These are phyloP conservation scores for Tetratostichococcus sp. DNA, from an alignment of 139 green algal genomes.

Conservation along the genomic window DNA sequence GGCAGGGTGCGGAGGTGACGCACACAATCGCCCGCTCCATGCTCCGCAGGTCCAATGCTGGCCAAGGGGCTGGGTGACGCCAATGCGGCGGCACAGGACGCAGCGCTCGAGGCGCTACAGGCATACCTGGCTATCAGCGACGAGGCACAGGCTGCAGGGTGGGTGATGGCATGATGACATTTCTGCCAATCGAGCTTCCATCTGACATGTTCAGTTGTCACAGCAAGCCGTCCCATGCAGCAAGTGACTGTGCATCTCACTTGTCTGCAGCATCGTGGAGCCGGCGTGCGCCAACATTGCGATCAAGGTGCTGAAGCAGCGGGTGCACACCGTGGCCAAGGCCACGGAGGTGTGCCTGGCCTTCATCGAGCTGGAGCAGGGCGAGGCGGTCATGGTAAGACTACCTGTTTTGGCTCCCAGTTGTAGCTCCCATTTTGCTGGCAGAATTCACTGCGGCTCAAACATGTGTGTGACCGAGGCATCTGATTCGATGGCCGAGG, in stretches of 20 bases:
- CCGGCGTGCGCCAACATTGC: conserved; percentile 56
- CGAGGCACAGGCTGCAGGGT: conserved; percentile 48
- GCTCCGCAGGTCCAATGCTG: conserved; percentile 66
- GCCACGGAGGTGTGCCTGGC: conserved; percentile 61
- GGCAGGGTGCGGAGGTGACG: too few relatives aligned
- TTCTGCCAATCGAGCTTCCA: neutral
- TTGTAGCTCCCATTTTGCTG: neutral
- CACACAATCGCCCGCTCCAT: too few relatives aligned
- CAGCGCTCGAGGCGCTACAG: conserved; percentile 76
- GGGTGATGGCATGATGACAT: neutral
- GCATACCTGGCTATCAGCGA: conserved; percentile 55
- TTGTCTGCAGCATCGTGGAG: conserved; percentile 51
- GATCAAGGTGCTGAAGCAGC: conserved; percentile 73
- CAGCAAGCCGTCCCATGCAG: too few relatives aligned
- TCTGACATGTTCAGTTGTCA: neutral
- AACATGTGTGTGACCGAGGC: too few relatives aligned
- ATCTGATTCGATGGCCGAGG: too few relatives aligned
- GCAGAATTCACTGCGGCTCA: too few relatives aligned
- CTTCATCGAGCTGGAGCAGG: conserved; percentile 84
- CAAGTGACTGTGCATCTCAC: too few relatives aligned
- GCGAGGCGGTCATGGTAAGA: conserved; percentile 63
- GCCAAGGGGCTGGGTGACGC: conserved; percentile 73
- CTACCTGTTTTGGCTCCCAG: too few relatives aligned
- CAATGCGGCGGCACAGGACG: conserved; percentile 89
- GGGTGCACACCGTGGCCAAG: conserved; percentile 72